These are phyloP conservation scores for Tremellales sp. DNA, from an alignment of 1,284 basidiomycete species.

Conservation along the genomic window DNA sequence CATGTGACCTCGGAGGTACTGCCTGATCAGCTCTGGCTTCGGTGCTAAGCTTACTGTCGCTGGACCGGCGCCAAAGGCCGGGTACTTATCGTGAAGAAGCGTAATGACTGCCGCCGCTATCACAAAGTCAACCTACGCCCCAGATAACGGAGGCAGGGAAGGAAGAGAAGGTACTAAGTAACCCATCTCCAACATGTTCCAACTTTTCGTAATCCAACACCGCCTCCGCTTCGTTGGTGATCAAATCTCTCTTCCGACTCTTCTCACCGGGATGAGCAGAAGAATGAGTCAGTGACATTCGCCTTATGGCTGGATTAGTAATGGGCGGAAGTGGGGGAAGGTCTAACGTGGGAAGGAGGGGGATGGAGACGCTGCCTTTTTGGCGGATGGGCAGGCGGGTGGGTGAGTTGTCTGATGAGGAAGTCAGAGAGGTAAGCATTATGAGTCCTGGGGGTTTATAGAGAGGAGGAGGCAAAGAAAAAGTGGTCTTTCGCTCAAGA, in stretches of 20 bases:
- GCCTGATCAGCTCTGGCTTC: not conserved
- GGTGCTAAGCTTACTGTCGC: not conserved
- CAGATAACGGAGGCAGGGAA: not conserved
- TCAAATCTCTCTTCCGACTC: conserved; percentile 8
- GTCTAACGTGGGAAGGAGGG: conserved; percentile 10
- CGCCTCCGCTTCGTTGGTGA: conserved; percentile 4
- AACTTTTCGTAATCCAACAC: conserved; percentile 41
- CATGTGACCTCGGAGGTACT: conserved; percentile 30
- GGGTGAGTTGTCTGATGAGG: not conserved
- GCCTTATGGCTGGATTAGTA: conserved; percentile 14
- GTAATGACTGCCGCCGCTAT: not conserved
- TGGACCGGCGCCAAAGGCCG: not conserved
- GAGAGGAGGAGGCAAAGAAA: no score
- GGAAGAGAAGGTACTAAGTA: conserved; percentile 24
- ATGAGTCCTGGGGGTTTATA: no score
- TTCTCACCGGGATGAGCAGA: conserved; percentile 5
- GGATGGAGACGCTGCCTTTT: conserved; percentile 2
- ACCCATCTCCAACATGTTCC: conserved; percentile 39
- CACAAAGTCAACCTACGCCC: not conserved
- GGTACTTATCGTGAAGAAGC: not conserved
- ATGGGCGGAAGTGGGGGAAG: conserved; percentile 34
- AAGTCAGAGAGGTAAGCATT: no score
- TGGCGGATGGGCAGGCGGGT: not conserved
- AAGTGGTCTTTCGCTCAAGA: not conserved
- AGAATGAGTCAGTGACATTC: conserved; percentile 27